Base-by-base conservation (phyloP, 1,284 basidiomycete genomes). In the Irpex sp. region DNA sequence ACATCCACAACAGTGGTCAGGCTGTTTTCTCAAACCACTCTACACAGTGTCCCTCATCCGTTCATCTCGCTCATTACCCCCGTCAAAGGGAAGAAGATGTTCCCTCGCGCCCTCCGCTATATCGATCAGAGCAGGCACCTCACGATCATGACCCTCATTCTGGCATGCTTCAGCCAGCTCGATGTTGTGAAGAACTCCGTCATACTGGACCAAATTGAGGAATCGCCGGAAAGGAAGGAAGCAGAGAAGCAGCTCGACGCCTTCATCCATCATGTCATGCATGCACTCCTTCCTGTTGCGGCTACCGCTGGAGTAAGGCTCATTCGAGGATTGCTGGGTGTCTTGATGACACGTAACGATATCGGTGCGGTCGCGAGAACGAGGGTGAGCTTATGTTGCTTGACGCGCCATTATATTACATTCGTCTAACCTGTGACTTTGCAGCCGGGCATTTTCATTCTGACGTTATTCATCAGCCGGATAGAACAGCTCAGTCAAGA, bases 101-200 rank as follows among this genome's bases (percentile, higher is more conserved):
- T 99, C 49, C 92, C 95, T 2, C 89, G 97, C 43, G 86, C 96
- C 3, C 88, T 94, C 17, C 89, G 95, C n/a, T 92, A 96, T 70
- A 83, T 99, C 26, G 85, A 84, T 65, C 82, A 86, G 36, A 83
- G 92, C 65, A 91, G 93, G 72, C 89, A 92, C 77, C 85, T 96
- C 58, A 95, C 93, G 1, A 79, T 97, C 50, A 79, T 98, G 56
- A 98, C 95, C 1, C 88, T 99, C 53, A 84, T 99, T 39, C 89
- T 98, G 51, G 96, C 96, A 0, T 95, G 93, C 68, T 99, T 98
- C 78, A 86, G 87, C 62, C 94, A 97, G 73, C 82, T 99, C 61
- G 97, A 98, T 72, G 93, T 97, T 9, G 89, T 97, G 37, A 82
- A 83, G 63, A 80, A 91, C 61, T 90, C 94, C 0, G 83, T 83